Conservation (phyloP, 1,139 yeast species). For the Debaryomycetaceae sp. region DNA sequence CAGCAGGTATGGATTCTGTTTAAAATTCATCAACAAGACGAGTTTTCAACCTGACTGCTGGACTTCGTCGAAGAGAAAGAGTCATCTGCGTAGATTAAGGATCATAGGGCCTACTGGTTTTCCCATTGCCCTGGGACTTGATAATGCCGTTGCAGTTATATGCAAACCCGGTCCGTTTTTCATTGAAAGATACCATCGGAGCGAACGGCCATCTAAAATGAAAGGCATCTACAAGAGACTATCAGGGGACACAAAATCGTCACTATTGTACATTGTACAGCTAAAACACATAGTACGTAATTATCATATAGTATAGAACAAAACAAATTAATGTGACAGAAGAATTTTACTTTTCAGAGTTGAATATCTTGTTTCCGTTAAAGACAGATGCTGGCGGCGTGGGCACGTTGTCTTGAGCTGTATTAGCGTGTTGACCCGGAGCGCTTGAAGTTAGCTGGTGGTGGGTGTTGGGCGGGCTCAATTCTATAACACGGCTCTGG, state of each 20-base stretch:
- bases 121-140: neutral
- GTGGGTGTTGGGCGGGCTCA: constrained; percentile 17
- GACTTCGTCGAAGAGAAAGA: neutral
- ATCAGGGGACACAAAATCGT: neutral
- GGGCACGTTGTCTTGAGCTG: constrained; percentile 10
- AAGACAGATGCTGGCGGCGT: constrained; percentile 15
- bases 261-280: neutral
- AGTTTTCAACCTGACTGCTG: neutral
- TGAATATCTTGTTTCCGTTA: constrained; percentile 9
- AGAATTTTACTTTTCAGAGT: constrained; percentile 8
- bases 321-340: neutral
- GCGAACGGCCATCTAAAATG: neutral
- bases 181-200: neutral
- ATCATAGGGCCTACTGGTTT: neutral
- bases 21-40: neutral
- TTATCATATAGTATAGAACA: neutral
- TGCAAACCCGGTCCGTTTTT: neutral
- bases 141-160: constrained; percentile 1
- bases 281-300: constrained; percentile 1
- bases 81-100: neutral
- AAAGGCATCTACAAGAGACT: neutral
- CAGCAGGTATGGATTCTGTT: constrained; percentile 9
- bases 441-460: constrained; percentile 7
- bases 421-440: constrained; percentile 5
- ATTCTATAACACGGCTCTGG: constrained; percentile 62